Conservation (phyloP, 352 stramenopile species). For the Phytopythium cucurbitacearum region DNA sequence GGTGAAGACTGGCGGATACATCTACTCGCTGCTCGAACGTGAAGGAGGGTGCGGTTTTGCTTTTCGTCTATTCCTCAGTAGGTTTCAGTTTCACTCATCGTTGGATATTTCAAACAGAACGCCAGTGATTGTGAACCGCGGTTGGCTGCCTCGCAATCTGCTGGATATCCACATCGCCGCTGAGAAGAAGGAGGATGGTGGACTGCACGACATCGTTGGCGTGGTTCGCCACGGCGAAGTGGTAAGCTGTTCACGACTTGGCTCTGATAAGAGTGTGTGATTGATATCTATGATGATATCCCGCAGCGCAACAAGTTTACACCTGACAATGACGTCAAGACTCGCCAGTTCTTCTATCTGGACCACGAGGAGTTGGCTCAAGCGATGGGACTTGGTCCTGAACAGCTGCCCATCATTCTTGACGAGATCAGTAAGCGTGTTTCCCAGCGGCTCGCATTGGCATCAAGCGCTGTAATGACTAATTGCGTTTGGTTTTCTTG, state of each 20-base stretch:
- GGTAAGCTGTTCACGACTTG: conserved; percentile 22
- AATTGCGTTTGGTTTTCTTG: conserved; percentile 2
- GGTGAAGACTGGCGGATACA: conserved; percentile 81
- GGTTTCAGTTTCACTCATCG: conserved; percentile 3
- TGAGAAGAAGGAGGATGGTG: conserved; percentile 52
- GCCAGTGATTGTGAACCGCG: conserved; percentile 81
- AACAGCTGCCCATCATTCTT: conserved; percentile 67
- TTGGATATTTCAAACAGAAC: conserved; percentile 33
- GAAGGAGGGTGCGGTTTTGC: conserved; percentile 44
- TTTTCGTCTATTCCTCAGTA: not conserved
- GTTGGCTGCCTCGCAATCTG: conserved; percentile 75
- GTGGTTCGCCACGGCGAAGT: conserved; percentile 79
- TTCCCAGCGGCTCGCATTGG: not conserved
- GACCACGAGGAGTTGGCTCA: conserved; percentile 73
- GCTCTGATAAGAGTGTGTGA: conserved; percentile 2
- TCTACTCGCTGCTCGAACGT: conserved; percentile 78
- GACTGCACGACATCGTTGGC: conserved; percentile 50
- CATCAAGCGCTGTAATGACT: not conserved
- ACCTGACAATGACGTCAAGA: conserved; percentile 67
- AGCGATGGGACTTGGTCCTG: conserved; percentile 66
- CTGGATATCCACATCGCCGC: conserved; percentile 64
- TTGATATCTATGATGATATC: conserved; percentile 1
- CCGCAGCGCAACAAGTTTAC: conserved; percentile 73
- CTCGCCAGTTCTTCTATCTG: conserved; percentile 81
- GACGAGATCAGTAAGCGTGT: conserved; percentile 53